Conservation (phyloP, 495 filamentous ascomycete genomes). For the Aspergillus mulundensis region DNA sequence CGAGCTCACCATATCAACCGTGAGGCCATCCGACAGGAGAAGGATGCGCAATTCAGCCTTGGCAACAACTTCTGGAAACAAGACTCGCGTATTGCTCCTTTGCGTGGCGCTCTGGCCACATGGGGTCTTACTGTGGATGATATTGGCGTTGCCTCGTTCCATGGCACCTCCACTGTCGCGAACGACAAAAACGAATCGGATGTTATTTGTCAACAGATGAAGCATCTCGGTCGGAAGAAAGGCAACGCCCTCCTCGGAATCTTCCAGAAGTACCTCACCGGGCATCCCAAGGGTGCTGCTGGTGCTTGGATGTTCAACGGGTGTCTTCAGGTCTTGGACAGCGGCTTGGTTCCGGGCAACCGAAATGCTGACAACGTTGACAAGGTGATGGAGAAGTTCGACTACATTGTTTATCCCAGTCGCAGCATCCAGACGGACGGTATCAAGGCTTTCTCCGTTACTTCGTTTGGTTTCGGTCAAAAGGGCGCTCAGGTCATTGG, state of each 20-base stretch:
- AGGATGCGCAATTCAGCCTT: conserved; percentile 82
- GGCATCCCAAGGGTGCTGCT: conserved; percentile 98
- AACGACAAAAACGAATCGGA: conserved; percentile 99
- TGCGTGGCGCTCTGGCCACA: conserved; percentile 90
- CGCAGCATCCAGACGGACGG: conserved; percentile 95
- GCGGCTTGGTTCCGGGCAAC: conserved; percentile 91
- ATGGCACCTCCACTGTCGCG: conserved; percentile 95
- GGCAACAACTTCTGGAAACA: conserved; percentile 99
- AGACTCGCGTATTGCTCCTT: conserved; percentile 86
- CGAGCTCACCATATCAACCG: conserved; percentile 82
- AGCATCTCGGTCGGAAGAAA: conserved; percentile 89
- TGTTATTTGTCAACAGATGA: conserved; percentile 93
- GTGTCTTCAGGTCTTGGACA: conserved; percentile 89
- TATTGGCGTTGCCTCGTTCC: conserved; percentile 91
- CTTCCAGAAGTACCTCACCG: conserved; percentile 99
- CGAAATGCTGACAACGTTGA: conserved; percentile 98
- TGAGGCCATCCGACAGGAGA: conserved; percentile 84
- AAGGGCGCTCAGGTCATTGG: conserved; percentile 97
- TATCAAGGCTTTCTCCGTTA: conserved; percentile 96
- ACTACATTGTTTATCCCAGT: conserved; percentile 95
- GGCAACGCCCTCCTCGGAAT: conserved; percentile 95
- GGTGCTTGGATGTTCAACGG: conserved; percentile 99
- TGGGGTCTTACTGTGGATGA: conserved; percentile 99
- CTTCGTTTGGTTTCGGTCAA: conserved; percentile 98
- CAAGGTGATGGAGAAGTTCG: conserved; percentile 91